phyloP scores from a whole-genome alignment of 2,329 filamentous ascomycete genomes.

The Scorias spongiosa region DNA sequence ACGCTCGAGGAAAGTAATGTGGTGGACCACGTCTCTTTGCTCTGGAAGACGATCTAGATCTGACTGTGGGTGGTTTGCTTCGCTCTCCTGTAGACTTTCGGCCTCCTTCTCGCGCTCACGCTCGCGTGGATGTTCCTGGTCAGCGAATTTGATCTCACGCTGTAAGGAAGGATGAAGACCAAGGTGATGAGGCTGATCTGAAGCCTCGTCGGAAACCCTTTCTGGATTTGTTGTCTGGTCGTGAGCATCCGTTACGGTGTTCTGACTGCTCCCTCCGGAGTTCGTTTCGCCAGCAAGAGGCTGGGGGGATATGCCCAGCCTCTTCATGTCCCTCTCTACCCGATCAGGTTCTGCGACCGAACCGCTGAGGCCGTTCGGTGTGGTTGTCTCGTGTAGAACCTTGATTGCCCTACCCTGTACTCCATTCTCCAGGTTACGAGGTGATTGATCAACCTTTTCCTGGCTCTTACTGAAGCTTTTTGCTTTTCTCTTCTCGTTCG shows the following conservation, averaged over 20 bases:
- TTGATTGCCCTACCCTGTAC: constrained; percentile 52
- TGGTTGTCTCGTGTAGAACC: constrained; percentile 45
- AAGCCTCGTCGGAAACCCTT: not conserved
- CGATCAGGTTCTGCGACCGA: constrained; percentile 34
- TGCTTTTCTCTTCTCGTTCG: constrained; percentile 48
- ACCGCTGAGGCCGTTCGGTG: constrained; percentile 38
- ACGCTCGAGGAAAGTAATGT: constrained; percentile 76
- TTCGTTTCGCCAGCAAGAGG: constrained; percentile 17
- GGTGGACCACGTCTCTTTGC: constrained; percentile 33
- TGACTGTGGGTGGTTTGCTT: constrained; percentile 17
- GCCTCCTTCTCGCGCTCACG: constrained; percentile 22
- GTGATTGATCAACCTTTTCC: constrained; percentile 27
- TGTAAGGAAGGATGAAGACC: constrained; percentile 14
- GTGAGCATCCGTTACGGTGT: constrained; percentile 1
- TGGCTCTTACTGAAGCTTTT: constrained; percentile 40
- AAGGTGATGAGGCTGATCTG: constrained; percentile 15
- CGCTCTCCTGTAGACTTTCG: constrained; percentile 29
- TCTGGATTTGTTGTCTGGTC: too few relatives aligned
- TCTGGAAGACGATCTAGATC: constrained; percentile 39
- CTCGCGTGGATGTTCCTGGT: constrained; percentile 35
- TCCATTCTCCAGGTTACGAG: constrained; percentile 41
- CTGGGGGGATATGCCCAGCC: constrained; percentile 26
- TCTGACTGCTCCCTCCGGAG: constrained; percentile 17
- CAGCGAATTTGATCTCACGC: constrained; percentile 51
- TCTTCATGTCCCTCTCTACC: constrained; percentile 22